Evolutionary conservation across 2,329 filamentous ascomycete species (phyloP).

Genomic region (Colletotrichum kahawae): DNA sequence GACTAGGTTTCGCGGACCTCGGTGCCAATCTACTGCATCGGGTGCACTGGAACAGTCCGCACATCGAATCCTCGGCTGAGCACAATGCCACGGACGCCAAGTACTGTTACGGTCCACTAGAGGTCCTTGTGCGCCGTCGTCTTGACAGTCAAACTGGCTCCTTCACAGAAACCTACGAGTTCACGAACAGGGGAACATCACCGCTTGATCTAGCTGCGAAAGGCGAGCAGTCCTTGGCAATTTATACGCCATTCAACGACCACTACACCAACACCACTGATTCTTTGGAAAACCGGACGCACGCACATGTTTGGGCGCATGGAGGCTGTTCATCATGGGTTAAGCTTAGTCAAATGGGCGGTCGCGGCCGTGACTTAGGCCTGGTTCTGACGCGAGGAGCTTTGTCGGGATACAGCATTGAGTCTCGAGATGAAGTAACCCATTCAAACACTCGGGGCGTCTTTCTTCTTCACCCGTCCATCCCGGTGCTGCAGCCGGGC

Average conservation of each 20-base stretch:
- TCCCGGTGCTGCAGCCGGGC: slow-evolving; percentile 5
- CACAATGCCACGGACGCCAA: not conserved
- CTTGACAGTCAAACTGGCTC: not conserved
- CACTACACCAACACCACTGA: slow-evolving; percentile 20
- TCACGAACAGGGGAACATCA: not conserved
- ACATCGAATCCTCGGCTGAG: not conserved
- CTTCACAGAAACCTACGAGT: slow-evolving; percentile 14
- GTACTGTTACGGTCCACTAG: not conserved
- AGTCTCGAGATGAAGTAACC: slow-evolving; percentile 9
- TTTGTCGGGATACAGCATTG: slow-evolving; percentile 18
- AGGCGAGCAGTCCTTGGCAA: slow-evolving; percentile 9
- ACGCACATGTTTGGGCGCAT: slow-evolving; percentile 17
- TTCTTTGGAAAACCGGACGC: not conserved
- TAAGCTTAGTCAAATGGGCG: slow-evolving; percentile 20
- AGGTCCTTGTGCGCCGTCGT: not conserved
- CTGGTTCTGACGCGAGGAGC: slow-evolving; percentile 11
- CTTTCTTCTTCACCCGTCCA: slow-evolving; percentile 11
- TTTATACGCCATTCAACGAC: slow-evolving; percentile 20
- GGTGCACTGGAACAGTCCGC: slow-evolving; percentile 9
- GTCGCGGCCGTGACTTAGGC: slow-evolving; percentile 9
- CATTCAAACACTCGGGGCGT: slow-evolving; percentile 18
- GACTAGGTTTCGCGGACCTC: slow-evolving; percentile 12
- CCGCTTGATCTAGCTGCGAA: not conserved
- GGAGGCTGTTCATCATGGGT: slow-evolving; percentile 17
- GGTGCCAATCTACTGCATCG: slow-evolving; percentile 6